These are phyloP conservation scores for Arthromyces matolae DNA, from an alignment of 768 basidiomycete species.

Conservation along the genomic window DNA sequence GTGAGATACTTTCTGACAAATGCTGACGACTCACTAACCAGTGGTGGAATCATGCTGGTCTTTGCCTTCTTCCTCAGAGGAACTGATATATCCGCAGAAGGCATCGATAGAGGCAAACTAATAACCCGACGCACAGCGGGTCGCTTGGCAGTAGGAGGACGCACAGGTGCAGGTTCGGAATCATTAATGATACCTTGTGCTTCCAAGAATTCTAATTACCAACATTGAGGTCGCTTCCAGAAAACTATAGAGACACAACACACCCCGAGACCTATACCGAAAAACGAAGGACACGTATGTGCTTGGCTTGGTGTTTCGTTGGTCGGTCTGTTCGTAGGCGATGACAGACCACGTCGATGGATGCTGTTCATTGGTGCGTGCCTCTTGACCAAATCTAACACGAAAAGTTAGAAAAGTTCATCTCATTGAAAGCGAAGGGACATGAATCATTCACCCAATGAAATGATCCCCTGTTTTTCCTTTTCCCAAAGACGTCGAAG, in stretches of 20 bases:
- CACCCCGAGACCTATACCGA: constrained; percentile 57
- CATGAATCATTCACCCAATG: constrained; percentile 38
- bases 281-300: constrained; percentile 69
- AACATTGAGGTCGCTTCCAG: not conserved
- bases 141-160: constrained; percentile 18
- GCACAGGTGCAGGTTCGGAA: constrained; percentile 23
- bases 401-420: constrained; percentile 1
- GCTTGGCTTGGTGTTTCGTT: constrained; percentile 26
- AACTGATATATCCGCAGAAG: constrained; percentile 9
- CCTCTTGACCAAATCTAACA: constrained; percentile 47
- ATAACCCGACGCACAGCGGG: constrained; percentile 34
- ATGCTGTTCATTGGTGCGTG: constrained; percentile 34
- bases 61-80: constrained; percentile 24
- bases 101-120: constrained; percentile 33
- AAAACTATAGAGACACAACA: constrained; percentile 8
- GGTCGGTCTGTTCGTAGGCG: constrained; percentile 38
- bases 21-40: constrained; percentile 10
- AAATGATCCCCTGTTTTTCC: constrained; percentile 40
- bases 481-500: constrained; percentile 30
- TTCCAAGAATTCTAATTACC: constrained; percentile 43
- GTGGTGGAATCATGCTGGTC: constrained; percentile 6
- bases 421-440: not conserved
- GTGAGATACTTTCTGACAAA: too few relatives aligned
- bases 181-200: constrained; percentile 47
- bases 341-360: constrained; percentile 52